Base-by-base conservation (phyloP, 2,329 filamentous ascomycete genomes). In the Orbilia brochopaga region DNA sequence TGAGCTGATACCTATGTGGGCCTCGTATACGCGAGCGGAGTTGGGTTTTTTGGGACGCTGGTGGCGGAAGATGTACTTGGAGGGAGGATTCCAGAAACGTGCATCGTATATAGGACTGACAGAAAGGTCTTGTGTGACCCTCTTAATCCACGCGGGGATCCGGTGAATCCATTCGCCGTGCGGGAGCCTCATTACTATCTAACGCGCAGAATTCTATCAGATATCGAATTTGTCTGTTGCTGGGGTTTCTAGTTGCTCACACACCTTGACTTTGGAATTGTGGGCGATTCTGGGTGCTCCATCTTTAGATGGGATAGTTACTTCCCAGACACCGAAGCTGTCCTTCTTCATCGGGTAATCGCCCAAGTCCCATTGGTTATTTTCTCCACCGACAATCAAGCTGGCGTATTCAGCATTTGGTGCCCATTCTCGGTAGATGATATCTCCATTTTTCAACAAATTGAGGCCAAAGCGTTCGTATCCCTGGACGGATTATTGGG, bases 1-100 rank as follows among this genome's bases (percentile, higher is more conserved):
- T 1, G 91, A 94, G 4, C 93, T 97, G 76, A 99, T 99, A 56
- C 94, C 94, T 46, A 99, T 92, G 78, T 99, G 94, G n/a, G 94
- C 94, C 81, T 99, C 94, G 80, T 99, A 99, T 67, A 99, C 92
- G 56, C 94, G 88, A n/a, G 86, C 87, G 77, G 92, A 96, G 65
- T 83, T 80, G 0, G 94, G 94, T 83, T 93, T 95, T 79, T 88
- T 87, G 5, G 93, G 94, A 56, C 89, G 85, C 52, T 85, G 77
- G 79, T 97, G 86, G 82, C 95, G 92, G 84, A 96, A 96, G 61
- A 85, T 83, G 79, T 97, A 97, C 77, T 82, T 86, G 54, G 84
- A 80, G 1, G 92, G 91, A 35, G 94, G 94, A 78, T 97, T 97
- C 94, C 94, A 99, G 82, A 99, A 97, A 58, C 91, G 87, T 23